Conservation (phyloP, 2,329 filamentous ascomycete genomes). For the Pseudocercospora fuligena region DNA sequence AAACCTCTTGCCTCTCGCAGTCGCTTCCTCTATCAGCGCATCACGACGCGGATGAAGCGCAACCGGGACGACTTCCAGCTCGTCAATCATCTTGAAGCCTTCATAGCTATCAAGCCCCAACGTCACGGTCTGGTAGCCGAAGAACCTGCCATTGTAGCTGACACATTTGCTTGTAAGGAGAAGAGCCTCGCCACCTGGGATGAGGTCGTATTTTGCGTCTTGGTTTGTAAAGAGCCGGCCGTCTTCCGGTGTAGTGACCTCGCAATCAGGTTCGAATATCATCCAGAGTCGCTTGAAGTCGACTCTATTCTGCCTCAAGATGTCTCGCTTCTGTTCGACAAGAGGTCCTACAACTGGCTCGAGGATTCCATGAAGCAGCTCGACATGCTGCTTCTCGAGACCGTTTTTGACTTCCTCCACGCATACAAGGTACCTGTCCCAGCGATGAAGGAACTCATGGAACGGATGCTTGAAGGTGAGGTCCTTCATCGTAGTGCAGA, state of each 20-base stretch:
- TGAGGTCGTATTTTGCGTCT: neutral
- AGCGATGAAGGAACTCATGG: conserved; percentile 44
- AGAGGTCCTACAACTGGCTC: conserved; percentile 23
- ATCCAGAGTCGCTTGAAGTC: conserved; percentile 31
- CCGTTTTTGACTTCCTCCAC: conserved; percentile 29
- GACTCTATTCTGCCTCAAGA: conserved; percentile 21
- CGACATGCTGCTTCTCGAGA: conserved; percentile 30
- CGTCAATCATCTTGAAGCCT: conserved; percentile 26
- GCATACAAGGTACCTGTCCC: conserved; percentile 36
- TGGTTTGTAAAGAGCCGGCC: neutral
- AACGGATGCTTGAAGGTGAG: conserved; percentile 43
- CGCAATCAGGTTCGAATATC: conserved; percentile 9
- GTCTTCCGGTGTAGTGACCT: neutral
- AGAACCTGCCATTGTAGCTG: conserved; percentile 39
- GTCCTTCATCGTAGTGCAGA: conserved; percentile 40
- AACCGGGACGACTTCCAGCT: conserved; percentile 32
- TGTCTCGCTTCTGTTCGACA: conserved; percentile 10
- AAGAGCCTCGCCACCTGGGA: neutral
- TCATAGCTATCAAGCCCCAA: conserved; percentile 28
- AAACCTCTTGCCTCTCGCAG: conserved; percentile 29
- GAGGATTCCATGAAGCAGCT: conserved; percentile 35
- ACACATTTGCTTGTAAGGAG: conserved; percentile 34
- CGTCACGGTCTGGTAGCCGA: conserved; percentile 26
- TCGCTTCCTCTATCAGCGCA: conserved; percentile 20
- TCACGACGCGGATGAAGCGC: conserved; percentile 24